Evolutionary conservation across 2,329 filamentous ascomycete genomes (phyloP), one percentile per base, ranked within the genome.

Genomic region (Davidsoniella eucalypti): DNA sequence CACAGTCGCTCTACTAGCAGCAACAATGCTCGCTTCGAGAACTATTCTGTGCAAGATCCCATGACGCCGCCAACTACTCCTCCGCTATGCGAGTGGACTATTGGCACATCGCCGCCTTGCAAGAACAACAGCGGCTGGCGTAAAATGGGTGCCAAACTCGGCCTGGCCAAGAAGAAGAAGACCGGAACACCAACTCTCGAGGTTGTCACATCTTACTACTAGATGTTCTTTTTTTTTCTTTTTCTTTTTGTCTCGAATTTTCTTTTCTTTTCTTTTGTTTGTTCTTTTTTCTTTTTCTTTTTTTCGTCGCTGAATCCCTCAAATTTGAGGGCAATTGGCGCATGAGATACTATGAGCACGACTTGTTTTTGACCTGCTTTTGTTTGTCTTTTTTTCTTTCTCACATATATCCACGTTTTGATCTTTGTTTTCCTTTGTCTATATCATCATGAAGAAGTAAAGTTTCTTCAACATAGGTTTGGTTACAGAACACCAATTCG

Each of bases 21-120:
- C 33, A 47, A 47, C 8, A 37, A 47, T 23, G 5, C 14, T 17
- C 29, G 21, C n/a, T 37, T 33, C 7, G 25, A 29, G 43, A 26
- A 21, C 38, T 6, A 8, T n/a, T 29, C 43, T 16, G 14, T 45
- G 33, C 66, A 69, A 53, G 80, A 82, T 59, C 81, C 72, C 2
- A 80, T 86, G 69, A 87, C 84, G 3, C 84, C 84, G 0, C 83
- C 83, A 1, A 84, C 75, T 2, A 84, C 80, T 2, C 81, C 84
- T 33, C 82, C 82, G 0, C 75, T 72, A 1, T 71, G 75, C 0
- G 73, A 80, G 54, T 76, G 70, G 65, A 61, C 64, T 3, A 72
- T 75, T 55, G 65, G 65, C 54, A 62, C 69, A 1, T 73, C 74
- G 4, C 72, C 73, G 0, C 70, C 68, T n/a, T 67, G 69, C 12